Evolutionary conservation across 208 protist genomes (phyloP), one percentile per base, ranked within the genome.

Genomic region (Zelonia costaricensis): DNA sequence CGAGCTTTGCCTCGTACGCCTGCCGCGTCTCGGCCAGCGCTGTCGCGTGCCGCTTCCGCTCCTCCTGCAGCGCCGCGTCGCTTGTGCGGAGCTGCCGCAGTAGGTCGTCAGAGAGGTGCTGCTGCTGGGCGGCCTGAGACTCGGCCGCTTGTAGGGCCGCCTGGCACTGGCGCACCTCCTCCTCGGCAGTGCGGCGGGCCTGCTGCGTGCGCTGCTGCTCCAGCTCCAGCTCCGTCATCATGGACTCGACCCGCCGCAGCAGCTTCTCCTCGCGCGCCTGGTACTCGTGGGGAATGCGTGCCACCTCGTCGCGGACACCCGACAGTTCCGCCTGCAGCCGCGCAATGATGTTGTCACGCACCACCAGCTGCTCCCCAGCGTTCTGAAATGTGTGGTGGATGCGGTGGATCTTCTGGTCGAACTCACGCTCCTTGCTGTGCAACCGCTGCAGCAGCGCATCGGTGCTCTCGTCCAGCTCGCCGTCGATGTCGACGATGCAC

Each of bases 361-460:
- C 57, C 13, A 79, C 69, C 22, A 86, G 73, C 36, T 88, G 78
- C 51, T 75, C 77, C 13, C 83, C 82, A 13, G 86, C 89, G 47
- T 69, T 77, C 38, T 76, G 62, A 20, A 95, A 86, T 22, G 82
- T 93, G 46, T 87, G 52, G 47, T 93, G 80, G 52, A 95, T 86
- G 18, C 82, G 76, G n/a, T 76, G 57, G 22, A 94, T 83, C 55
- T 87, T 82, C 2, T 74, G 64, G 44, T 95, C 85, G 62, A 95
- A 92, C 47, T 80, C 75, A 54, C 63, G 75, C 47, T 92, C 85
- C 51, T 87, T 88, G 40, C 72, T 72, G n/a, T 65, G 57, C 69
- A 91, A 68, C 18, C 76, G 63, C 31, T 62, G 58, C 28, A 87
- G 60, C 12, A 91, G 52, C 5, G 80, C 65, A 39, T 93, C 86